Percentiles rank a stretch among this genome's conserved stretches.
These are phyloP conservation scores for Volvox carteri DNA, from an alignment of 163 green algal genomes.

Conservation along the genomic window DNA sequence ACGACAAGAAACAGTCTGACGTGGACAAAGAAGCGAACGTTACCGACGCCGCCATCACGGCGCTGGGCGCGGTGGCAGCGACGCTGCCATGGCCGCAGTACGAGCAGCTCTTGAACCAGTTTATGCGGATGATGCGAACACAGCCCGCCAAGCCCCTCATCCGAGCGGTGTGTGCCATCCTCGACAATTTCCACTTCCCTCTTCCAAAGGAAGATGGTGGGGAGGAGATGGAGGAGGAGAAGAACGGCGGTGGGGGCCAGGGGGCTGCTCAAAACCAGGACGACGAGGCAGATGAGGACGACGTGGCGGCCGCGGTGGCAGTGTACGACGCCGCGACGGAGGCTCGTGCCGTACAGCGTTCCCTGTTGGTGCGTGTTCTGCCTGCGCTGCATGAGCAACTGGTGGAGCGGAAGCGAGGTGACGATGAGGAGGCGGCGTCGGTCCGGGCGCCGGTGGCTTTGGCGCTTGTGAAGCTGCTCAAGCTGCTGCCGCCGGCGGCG, in stretches of 20 bases:
- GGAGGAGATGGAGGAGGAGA: not conserved
- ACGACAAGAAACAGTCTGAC: slow-evolving; percentile 76
- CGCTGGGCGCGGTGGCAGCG: slow-evolving; percentile 76
- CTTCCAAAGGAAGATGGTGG: slow-evolving; percentile 55
- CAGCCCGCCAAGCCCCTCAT: slow-evolving; percentile 62
- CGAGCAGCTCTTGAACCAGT: slow-evolving; percentile 84
- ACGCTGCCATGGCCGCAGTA: slow-evolving; percentile 90
- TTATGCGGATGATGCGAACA: slow-evolving; percentile 77
- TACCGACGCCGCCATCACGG: slow-evolving; percentile 77
- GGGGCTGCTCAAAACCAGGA: slow-evolving; percentile 8
- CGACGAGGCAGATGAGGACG: slow-evolving; percentile 5
- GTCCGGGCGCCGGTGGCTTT: slow-evolving; percentile 88
- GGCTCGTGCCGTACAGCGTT: slow-evolving; percentile 28
- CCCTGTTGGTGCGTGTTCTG: slow-evolving; percentile 72
- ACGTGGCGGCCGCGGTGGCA: slow-evolving; percentile 29
- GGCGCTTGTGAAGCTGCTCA: slow-evolving; percentile 91
- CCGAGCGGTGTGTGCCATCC: slow-evolving; percentile 84
- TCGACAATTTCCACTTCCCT: slow-evolving; percentile 93
- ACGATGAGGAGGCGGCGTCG: slow-evolving; percentile 41
- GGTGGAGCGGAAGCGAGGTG: slow-evolving; percentile 59
- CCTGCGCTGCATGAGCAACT: slow-evolving; percentile 83
- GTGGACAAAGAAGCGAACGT: slow-evolving; percentile 83
- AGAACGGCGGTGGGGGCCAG: slow-evolving; percentile 19
- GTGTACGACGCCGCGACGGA: slow-evolving; percentile 24
- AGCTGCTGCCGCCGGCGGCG: slow-evolving; percentile 83